phyloP scores from a whole-genome alignment of 208 protist species.

The Crithidia expoeki region DNA sequence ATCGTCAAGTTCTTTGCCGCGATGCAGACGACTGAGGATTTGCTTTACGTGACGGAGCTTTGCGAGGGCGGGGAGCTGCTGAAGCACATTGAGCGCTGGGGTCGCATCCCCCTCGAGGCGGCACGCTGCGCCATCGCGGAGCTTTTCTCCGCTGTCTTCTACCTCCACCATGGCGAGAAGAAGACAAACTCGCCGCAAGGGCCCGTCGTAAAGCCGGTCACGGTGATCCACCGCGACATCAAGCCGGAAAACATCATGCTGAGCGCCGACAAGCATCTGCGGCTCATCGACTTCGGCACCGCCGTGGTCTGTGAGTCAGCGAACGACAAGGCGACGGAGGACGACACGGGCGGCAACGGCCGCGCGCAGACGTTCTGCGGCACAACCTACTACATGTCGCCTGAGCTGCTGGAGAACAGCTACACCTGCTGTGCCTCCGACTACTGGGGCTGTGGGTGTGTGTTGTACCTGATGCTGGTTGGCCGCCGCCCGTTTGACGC shows the following conservation, averaged over 20 bases:
- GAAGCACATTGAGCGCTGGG: constrained; percentile 53
- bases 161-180: constrained; percentile 93
- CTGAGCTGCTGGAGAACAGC: constrained; percentile 91
- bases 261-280: constrained; percentile 89
- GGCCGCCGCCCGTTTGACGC: constrained; percentile 89
- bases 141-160: constrained; percentile 95
- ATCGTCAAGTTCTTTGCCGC: constrained; percentile 86
- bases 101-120: constrained; percentile 83
- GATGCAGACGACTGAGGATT: constrained; percentile 83
- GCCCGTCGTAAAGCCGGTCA: constrained; percentile 35
- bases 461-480: constrained; percentile 92
- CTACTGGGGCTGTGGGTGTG: constrained; percentile 94
- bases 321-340: constrained; percentile 65
- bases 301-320: constrained; percentile 80
- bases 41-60: constrained; percentile 88
- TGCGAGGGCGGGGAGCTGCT: constrained; percentile 89
- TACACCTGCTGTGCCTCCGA: constrained; percentile 94
- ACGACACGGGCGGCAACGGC: constrained; percentile 52
- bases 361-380: constrained; percentile 90
- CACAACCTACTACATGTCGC: constrained; percentile 94
- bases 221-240: constrained; percentile 95
- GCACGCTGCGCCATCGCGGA: constrained; percentile 90
- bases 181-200: constrained; percentile 25
- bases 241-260: constrained; percentile 97
- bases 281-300: constrained; percentile 97